These are phyloP conservation scores for Micromonas pusilla DNA, from an alignment of 139 green algal genomes.

Conservation along the genomic window DNA sequence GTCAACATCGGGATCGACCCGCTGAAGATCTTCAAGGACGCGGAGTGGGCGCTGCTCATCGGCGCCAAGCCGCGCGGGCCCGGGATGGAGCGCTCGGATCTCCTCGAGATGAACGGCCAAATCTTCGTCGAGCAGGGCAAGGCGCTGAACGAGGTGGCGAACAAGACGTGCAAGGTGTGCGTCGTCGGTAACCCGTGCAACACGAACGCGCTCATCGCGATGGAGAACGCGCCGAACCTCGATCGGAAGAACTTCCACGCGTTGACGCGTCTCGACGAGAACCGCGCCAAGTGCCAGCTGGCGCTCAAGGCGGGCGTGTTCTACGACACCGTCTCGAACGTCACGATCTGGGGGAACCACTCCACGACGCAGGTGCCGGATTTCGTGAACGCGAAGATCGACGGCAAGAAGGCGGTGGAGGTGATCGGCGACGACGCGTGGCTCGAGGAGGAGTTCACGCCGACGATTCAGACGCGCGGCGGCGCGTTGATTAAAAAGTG, in stretches of 20 bases:
- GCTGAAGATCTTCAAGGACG: conserved; percentile 64
- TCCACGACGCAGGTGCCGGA: conserved; percentile 86
- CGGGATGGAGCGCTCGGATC: conserved; percentile 82
- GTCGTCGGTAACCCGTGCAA: conserved; percentile 91
- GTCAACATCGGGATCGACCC: conserved; percentile 76
- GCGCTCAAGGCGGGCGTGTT: conserved; percentile 77
- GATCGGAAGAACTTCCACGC: conserved; percentile 76
- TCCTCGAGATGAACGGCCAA: conserved; percentile 84
- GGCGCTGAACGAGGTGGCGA: conserved; percentile 70
- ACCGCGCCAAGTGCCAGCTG: conserved; percentile 88
- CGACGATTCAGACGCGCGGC: conserved; percentile 70
- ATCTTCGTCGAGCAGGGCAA: conserved; percentile 70
- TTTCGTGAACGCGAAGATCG: conserved; percentile 87
- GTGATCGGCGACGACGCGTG: conserved; percentile 62
- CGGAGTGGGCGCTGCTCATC: conserved; percentile 89
- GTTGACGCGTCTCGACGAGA: conserved; percentile 70
- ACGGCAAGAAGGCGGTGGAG: conserved; percentile 58
- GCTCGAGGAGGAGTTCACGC: conserved; percentile 81
- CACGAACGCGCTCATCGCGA: conserved; percentile 82
- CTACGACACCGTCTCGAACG: conserved; percentile 77
- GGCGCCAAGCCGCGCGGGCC: conserved; percentile 83
- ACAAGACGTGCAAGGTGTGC: conserved; percentile 67
- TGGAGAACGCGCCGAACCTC: conserved; percentile 77
- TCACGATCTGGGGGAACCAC: conserved; percentile 91
- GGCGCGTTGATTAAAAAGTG: conserved; percentile 92